Evolutionary conservation across 208 protist species (phyloP).

Genomic region (Trypanosoma congolense): DNA sequence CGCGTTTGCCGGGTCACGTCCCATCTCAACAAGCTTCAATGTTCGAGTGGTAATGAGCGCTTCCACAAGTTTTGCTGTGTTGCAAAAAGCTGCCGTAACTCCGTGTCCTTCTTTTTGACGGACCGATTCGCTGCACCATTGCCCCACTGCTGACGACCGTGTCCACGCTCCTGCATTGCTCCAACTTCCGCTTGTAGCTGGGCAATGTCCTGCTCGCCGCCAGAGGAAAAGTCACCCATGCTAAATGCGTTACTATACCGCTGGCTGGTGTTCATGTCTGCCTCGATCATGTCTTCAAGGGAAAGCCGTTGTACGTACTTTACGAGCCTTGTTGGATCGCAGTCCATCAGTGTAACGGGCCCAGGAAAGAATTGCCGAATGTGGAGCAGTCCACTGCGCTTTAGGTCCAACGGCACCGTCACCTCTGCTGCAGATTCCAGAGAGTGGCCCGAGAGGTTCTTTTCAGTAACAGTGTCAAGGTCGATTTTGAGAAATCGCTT

Average conservation of each 20-base stretch:
- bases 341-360: slow-evolving; percentile 80
- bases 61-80: slow-evolving; percentile 67
- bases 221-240: slow-evolving; percentile 23
- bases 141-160: slow-evolving; percentile 24
- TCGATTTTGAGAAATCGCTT: slow-evolving; percentile 83
- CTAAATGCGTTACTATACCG: slow-evolving; percentile 43
- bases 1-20: slow-evolving; percentile 24
- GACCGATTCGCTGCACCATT: slow-evolving; percentile 28
- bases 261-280: slow-evolving; percentile 28
- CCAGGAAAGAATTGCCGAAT: slow-evolving; percentile 88
- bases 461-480: slow-evolving; percentile 48
- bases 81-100: slow-evolving; percentile 53
- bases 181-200: slow-evolving; percentile 25
- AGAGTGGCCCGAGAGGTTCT: slow-evolving; percentile 42
- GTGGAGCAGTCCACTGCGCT: slow-evolving; percentile 85
- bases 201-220: slow-evolving; percentile 18
- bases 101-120: slow-evolving; percentile 42
- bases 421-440: slow-evolving; percentile 47
- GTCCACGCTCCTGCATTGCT: slow-evolving; percentile 19
- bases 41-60: slow-evolving; percentile 62
- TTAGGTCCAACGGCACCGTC: slow-evolving; percentile 76
- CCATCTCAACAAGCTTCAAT: slow-evolving; percentile 38
- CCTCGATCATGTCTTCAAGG: slow-evolving; percentile 71
- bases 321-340: slow-evolving; percentile 72
- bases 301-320: slow-evolving; percentile 82